A percentile compares a stretch with the other conserved stretches of the same genome.
These are phyloP conservation scores for Suillus occidentalis DNA, from an alignment of 768 basidiomycete species.

Conservation along the genomic window DNA sequence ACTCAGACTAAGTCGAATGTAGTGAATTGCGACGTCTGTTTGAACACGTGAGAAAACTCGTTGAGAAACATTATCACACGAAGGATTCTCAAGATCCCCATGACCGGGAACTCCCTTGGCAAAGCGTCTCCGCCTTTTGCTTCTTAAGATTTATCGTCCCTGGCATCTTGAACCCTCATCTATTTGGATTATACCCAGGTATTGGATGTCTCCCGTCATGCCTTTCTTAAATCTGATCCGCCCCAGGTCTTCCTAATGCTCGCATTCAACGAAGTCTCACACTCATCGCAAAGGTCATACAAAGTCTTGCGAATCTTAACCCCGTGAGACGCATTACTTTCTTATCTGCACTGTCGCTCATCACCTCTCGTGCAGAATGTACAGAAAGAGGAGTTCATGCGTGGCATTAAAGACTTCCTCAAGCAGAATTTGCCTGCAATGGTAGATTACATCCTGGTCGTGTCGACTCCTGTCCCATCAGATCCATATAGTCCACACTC, in stretches of 20 bases:
- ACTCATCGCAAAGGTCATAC: slow-evolving; percentile 84
- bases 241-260: slow-evolving; percentile 60
- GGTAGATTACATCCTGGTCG: slow-evolving; percentile 73
- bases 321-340: slow-evolving; percentile 43
- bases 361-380: slow-evolving; percentile 40
- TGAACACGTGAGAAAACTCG: slow-evolving; percentile 65
- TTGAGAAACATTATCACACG: slow-evolving; percentile 62
- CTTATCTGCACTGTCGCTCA: slow-evolving; percentile 8
- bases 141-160: slow-evolving; percentile 90
- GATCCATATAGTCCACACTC: slow-evolving; percentile 27
- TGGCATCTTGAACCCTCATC: slow-evolving; percentile 84
- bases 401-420: slow-evolving; percentile 72
- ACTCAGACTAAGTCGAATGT: slow-evolving; percentile 9
- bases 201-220: slow-evolving; percentile 8
- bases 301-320: slow-evolving; percentile 86
- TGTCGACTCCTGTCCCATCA: slow-evolving; percentile 54
- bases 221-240: slow-evolving; percentile 13
- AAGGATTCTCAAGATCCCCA: slow-evolving; percentile 41
- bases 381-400: slow-evolving; percentile 83
- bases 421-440: slow-evolving; percentile 63
- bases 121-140: slow-evolving; percentile 86
- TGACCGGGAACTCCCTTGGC: slow-evolving; percentile 64
- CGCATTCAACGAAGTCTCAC: slow-evolving; percentile 80
- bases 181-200: slow-evolving; percentile 81
- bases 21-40: slow-evolving; percentile 78